Percentiles rank a stretch among this genome's conserved stretches.
Evolutionary conservation across 2,329 filamentous ascomycete species (phyloP).

Genomic region (Mycogone perniciosa): DNA sequence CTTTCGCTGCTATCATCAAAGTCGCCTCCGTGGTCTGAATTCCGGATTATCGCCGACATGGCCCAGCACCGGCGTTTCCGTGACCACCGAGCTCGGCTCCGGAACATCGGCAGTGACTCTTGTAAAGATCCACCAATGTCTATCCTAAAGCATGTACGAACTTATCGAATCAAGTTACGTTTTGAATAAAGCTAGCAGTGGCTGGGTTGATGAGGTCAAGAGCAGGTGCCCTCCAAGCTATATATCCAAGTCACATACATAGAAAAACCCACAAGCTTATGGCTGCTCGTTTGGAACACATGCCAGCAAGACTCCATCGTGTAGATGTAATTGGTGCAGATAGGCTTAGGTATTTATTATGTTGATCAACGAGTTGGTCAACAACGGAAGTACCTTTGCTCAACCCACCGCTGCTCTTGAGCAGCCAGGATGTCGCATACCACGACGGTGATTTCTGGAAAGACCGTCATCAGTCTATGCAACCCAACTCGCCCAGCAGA

Average conservation of each 20-base stretch:
- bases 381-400: slow-evolving; percentile 85
- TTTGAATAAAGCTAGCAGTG: no score
- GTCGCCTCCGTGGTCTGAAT: not conserved
- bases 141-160: no score
- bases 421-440: slow-evolving; percentile 77
- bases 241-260: no score
- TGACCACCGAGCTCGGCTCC: not conserved
- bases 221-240: no score
- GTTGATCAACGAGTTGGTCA: slow-evolving; percentile 29
- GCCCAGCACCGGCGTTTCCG: not conserved
- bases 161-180: no score
- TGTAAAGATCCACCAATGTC: no score
- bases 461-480: slow-evolving; percentile 80
- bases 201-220: no score
- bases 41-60: no score
- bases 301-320: not conserved
- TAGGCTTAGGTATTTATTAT: no score
- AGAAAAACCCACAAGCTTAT: no score
- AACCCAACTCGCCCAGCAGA: slow-evolving; percentile 79
- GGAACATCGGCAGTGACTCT: not conserved
- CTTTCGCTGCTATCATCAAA: not conserved
- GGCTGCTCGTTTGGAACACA: no score
- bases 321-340: not conserved
- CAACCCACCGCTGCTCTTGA: slow-evolving; percentile 82
- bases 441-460: slow-evolving; percentile 79